Conservation (phyloP, 768 basidiomycete species). For the Dentipellis fragilis region DNA sequence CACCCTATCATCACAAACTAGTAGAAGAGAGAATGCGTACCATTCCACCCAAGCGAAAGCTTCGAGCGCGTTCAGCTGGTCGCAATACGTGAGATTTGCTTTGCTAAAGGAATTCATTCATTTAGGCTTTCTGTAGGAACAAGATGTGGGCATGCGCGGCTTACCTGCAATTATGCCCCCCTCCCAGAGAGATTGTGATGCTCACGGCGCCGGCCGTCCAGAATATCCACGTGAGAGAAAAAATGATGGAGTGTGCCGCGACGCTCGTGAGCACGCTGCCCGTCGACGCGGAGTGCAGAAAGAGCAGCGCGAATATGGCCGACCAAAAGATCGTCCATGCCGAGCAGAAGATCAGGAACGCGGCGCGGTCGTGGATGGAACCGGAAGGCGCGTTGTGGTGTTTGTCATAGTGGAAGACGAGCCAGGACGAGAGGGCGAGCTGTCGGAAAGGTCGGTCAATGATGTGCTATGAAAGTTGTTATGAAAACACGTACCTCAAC, state of each 20-base stretch:
- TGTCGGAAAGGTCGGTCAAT: too few species aligned
- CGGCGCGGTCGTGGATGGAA: constrained; percentile 48
- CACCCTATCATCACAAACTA: neutral
- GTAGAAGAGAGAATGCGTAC: constrained; percentile 30
- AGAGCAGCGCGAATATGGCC: constrained; percentile 40
- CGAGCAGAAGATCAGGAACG: constrained; percentile 61
- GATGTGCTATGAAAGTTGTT: neutral
- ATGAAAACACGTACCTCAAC: constrained; percentile 59
- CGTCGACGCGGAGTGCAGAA: constrained; percentile 36
- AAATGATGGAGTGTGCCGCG: constrained; percentile 48
- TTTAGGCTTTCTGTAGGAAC: neutral
- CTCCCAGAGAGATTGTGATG: constrained; percentile 56
- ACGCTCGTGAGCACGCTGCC: constrained; percentile 50
- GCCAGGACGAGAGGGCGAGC: constrained; percentile 65
- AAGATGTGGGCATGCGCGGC: constrained; percentile 15
- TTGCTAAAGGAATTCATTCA: constrained; percentile 21
- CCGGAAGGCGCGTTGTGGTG: constrained; percentile 38
- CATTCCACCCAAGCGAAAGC: constrained; percentile 71
- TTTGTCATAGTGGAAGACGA: constrained; percentile 48
- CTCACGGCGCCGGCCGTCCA: constrained; percentile 70
- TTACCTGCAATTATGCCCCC: constrained; percentile 60
- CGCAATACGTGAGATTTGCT: constrained; percentile 49
- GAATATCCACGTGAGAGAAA: constrained; percentile 64
- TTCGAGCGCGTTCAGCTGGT: constrained; percentile 66
- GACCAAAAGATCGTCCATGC: constrained; percentile 59